Conservation (phyloP, 2,329 filamentous ascomycete species). For the Colletotrichum tropicale region DNA sequence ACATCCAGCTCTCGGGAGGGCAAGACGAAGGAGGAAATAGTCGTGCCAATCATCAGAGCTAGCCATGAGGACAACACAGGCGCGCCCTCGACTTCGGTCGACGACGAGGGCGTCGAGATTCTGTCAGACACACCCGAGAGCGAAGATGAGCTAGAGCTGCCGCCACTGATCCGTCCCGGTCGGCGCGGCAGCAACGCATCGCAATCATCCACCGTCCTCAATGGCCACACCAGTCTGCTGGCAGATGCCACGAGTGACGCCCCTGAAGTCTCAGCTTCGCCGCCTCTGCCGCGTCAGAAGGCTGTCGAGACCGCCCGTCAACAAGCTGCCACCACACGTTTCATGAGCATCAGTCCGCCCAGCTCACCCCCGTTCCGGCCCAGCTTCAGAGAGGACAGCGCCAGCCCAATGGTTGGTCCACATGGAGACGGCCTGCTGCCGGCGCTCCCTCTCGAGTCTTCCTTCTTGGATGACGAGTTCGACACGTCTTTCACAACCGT, state of each 20-base stretch:
- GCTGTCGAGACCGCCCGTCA: background rate
- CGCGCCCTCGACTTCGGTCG: background rate
- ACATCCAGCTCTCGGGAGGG: background rate
- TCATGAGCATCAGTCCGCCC: constrained; percentile 49
- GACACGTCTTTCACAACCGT: constrained; percentile 43
- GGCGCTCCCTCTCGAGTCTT: constrained; percentile 46
- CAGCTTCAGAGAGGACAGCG: constrained; percentile 2
- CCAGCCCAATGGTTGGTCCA: constrained; percentile 12
- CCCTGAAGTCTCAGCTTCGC: constrained; percentile 49
- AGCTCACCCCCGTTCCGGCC: constrained; percentile 48
- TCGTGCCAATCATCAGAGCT: background rate
- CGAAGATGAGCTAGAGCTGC: constrained; percentile 37
- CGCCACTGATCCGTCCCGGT: constrained; percentile 34
- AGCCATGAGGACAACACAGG: background rate
- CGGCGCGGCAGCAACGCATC: constrained; percentile 36
- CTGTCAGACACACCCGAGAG: background rate
- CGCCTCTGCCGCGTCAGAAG: constrained; percentile 39
- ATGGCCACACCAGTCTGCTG: constrained; percentile 41
- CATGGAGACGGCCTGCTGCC: constrained; percentile 27
- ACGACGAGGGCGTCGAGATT: background rate
- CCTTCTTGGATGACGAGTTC: constrained; percentile 52
- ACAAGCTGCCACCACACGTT: constrained; percentile 2
- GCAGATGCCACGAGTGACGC: constrained; percentile 45
- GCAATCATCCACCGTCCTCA: constrained; percentile 42
- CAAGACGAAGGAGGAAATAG: background rate